Percentiles rank a stretch among this genome's conserved stretches.
Conservation (phyloP, 345 rosid genomes). For the Citropsis articulata region DNA sequence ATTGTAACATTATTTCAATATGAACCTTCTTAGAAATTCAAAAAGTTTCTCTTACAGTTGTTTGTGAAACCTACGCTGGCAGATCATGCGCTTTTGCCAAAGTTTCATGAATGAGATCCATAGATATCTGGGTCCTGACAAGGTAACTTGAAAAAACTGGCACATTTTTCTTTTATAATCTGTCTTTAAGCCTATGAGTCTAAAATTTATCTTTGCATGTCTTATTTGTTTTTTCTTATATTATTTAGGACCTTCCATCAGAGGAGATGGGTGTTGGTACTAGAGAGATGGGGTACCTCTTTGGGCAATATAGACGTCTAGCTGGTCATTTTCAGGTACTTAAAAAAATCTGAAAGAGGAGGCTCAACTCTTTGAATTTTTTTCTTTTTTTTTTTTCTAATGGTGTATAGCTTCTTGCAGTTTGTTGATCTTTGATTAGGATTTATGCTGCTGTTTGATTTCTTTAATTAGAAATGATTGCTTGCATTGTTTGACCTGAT, state of each 20-base stretch:
- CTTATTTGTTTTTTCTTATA: constrained; percentile 10
- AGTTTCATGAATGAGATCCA: constrained; percentile 96
- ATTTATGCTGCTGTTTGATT: constrained; percentile 3
- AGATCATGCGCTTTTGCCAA: constrained; percentile 99
- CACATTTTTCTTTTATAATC: background rate
- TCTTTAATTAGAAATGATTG: background rate
- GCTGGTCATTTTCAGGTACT: constrained; percentile 98
- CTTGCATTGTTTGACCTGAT: background rate
- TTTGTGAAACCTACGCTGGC: constrained; percentile 36
- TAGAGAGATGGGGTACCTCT: constrained; percentile 97
- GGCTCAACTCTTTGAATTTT: background rate
- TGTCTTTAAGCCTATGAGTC: constrained; percentile 9
- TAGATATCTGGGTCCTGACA: constrained; percentile 88
- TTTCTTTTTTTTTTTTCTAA: background rate
- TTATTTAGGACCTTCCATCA: constrained; percentile 83
- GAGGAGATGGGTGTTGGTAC: constrained; percentile 99
- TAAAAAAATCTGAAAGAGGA: constrained; percentile 11
- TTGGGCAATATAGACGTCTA: constrained; percentile 91
- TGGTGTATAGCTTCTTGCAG: background rate
- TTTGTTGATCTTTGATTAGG: background rate
- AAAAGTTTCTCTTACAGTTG: constrained; percentile 29
- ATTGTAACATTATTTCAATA: constrained; percentile 1
- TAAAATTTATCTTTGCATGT: background rate
- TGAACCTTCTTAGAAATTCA: constrained; percentile 24
- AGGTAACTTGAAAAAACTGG: constrained; percentile 42